Evolutionary conservation across 768 basidiomycete species (phyloP), one percentile per base, ranked within the genome.

Genomic region (Rhodotorula kratochvilovae): DNA sequence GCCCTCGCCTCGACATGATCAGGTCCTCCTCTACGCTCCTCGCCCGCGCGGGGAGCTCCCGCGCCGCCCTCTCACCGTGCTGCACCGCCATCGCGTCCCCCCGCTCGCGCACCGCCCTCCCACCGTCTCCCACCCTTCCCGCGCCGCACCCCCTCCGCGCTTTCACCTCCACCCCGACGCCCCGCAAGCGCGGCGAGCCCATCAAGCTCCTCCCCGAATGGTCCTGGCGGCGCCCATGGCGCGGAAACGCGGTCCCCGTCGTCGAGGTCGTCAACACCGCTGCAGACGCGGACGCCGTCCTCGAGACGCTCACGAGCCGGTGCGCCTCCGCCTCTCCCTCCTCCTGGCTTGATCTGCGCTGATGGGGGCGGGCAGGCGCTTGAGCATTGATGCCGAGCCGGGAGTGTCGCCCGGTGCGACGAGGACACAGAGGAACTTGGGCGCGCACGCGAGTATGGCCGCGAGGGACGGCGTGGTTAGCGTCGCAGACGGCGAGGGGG

Each of bases 391-490:
- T 17, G n/a, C 29, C 4, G 59, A 61, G 31, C 45, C 59, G n/a
- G 59, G 59, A 3, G 3, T 11, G 19, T 1, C 2, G n/a, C 43
- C 7, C 6, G 42, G 17, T 1, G 42, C 27, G 25, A n/a, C 58
- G 1, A 0, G 2, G 1, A 25, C 33, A 25, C 29, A n/a, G 51
- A 29, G n/a, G 11, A 7, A 29, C 13, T 5, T 4, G 1, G 35
- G 25, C 16, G 21, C 21, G 35, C n/a, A 21, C 39, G 27, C 16
- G 23, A 43, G 27, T 1, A 27, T 15, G 58, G 11, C 12, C 42
- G 23, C 17, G 5, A 59, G n/a, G 43, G 29, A 61, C 17, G 59
- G 59, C 4, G 29, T 48, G 17, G 6, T 61, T 3, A 19, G n/a
- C n/a, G 16, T 61, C 4, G 59, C 45, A 12, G 59, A 61, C 23